Percentiles rank a stretch among this genome's conserved stretches.
Conservation (phyloP, 202 grass and related monocot species). For the Dendrocalamus latiflorus region DNA sequence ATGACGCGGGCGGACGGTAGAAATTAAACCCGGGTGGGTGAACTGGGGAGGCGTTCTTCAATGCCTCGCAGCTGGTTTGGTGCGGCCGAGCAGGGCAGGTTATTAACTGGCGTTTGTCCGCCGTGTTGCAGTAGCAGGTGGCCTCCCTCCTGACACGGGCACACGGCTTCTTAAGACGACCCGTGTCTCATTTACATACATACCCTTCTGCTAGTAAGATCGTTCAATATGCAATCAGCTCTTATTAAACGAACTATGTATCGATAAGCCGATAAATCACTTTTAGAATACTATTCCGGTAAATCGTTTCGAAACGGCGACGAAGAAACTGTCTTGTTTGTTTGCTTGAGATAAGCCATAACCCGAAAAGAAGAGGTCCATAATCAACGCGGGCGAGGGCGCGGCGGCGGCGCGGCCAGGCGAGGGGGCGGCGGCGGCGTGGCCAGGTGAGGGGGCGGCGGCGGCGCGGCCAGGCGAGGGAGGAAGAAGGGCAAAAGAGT, state of each 20-base stretch:
- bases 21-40: not conserved
- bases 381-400: too few relatives aligned
- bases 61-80: constrained; percentile 17
- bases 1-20: not conserved
- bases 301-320: too few relatives aligned
- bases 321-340: fast-evolving
- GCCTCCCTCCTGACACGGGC: not conserved
- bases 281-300: too few relatives aligned
- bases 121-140: not conserved
- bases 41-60: not conserved
- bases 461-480: too few relatives aligned
- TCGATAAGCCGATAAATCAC: too few relatives aligned
- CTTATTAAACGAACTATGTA: too few relatives aligned
- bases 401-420: too few relatives aligned
- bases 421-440: too few relatives aligned
- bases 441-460: too few relatives aligned
- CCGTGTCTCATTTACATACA: not conserved
- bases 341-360: too few relatives aligned
- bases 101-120: not conserved
- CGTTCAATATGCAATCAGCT: not conserved
- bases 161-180: not conserved
- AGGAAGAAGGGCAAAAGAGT: too few relatives aligned
- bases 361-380: too few relatives aligned
- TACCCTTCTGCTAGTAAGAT: not conserved
- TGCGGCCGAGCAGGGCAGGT: not conserved